These are phyloP conservation scores for Obelidium mucronatum DNA, from an alignment of 192 early-diverging fungal species.

Conservation along the genomic window DNA sequence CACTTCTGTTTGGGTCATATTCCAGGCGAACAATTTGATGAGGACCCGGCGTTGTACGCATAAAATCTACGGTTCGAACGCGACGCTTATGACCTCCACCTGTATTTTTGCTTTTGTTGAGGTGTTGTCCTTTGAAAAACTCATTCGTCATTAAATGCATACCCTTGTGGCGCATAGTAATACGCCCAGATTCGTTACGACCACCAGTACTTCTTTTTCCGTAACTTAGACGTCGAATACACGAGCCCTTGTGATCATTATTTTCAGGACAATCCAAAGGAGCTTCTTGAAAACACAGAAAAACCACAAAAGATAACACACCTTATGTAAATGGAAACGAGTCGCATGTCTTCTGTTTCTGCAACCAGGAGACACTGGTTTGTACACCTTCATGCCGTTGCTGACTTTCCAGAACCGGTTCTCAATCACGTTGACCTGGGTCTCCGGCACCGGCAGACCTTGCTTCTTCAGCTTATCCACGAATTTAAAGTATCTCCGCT, in stretches of 20 bases:
- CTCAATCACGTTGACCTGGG: slow-evolving; percentile 42
- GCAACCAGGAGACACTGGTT: slow-evolving; percentile 84
- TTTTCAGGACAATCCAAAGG: background rate
- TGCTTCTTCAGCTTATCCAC: slow-evolving; percentile 40
- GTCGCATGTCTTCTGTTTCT: slow-evolving; percentile 85
- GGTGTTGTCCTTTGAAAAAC: background rate
- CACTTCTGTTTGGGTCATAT: slow-evolving; percentile 92
- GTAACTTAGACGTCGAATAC: slow-evolving; percentile 78
- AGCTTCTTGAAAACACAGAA: background rate
- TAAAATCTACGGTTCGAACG: slow-evolving; percentile 87
- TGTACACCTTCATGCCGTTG: slow-evolving; percentile 92
- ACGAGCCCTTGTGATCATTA: slow-evolving; percentile 60
- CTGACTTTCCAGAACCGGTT: slow-evolving; percentile 63
- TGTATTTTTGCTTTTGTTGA: background rate
- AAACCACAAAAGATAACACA: background rate
- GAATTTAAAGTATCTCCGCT: slow-evolving; percentile 39
- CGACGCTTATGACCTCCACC: slow-evolving; percentile 93
- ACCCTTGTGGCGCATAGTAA: slow-evolving; percentile 86
- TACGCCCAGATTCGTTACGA: slow-evolving; percentile 86
- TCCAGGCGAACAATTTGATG: slow-evolving; percentile 90
- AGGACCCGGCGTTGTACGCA: slow-evolving; percentile 72
- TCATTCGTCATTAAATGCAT: background rate
- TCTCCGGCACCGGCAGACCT: slow-evolving; percentile 32
- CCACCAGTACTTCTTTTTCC: slow-evolving; percentile 85
- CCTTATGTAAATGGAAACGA: slow-evolving; percentile 85